phyloP scores from a whole-genome alignment of 176 grass and related monocot species.

The Oryza rufipogon region DNA sequence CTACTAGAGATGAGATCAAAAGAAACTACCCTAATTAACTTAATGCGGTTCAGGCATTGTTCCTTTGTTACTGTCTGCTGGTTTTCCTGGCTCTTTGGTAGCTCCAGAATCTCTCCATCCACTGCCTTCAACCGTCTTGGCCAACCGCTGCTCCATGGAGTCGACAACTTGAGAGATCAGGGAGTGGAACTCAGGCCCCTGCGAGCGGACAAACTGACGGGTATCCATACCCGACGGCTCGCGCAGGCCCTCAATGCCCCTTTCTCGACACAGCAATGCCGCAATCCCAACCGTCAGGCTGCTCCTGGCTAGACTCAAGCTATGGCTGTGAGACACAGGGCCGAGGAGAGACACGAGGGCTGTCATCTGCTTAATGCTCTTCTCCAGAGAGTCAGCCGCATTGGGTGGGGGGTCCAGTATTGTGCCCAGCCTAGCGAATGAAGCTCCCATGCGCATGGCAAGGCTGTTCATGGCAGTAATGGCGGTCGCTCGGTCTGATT shows the following conservation, averaged over 20 bases:
- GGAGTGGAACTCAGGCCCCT: slow-evolving; percentile 5
- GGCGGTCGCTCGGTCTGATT: background rate
- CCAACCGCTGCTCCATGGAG: background rate
- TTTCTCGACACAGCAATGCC: background rate
- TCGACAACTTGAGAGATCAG: background rate
- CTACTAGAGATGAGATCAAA: background rate
- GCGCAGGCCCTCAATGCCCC: background rate
- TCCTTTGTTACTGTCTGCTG: background rate
- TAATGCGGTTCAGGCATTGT: background rate
- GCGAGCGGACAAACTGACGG: background rate
- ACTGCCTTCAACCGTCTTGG: background rate
- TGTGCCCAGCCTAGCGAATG: background rate
- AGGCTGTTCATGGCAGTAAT: slow-evolving; percentile 2
- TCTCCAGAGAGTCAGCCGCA: background rate
- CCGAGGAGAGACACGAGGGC: background rate
- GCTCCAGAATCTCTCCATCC: background rate
- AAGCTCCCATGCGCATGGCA: background rate
- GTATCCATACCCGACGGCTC: background rate
- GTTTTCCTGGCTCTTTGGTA: background rate
- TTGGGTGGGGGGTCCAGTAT: background rate
- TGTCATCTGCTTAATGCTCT: slow-evolving; percentile 10
- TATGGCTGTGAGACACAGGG: background rate
- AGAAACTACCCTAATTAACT: background rate
- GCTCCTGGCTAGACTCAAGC: background rate
- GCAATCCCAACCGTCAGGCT: background rate